Percentiles rank a stretch among this genome's conserved stretches.
These are phyloP conservation scores for Eleusine indica DNA, from an alignment of 176 grass and related monocot species.

Conservation along the genomic window DNA sequence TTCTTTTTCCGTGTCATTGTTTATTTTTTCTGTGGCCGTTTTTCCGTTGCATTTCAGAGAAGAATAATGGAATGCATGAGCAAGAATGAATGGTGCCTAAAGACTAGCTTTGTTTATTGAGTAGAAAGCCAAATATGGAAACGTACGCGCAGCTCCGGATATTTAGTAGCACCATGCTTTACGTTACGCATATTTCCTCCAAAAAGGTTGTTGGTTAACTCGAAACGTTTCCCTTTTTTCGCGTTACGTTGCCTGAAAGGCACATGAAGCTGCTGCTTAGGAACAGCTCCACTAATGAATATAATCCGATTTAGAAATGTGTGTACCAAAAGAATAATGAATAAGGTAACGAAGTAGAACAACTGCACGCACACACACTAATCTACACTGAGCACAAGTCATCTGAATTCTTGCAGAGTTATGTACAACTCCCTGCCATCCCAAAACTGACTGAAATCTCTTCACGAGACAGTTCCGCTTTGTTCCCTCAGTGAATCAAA, in stretches of 20 bases:
- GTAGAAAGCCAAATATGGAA: background rate
- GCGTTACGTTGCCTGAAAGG: background rate
- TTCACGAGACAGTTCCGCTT: no score
- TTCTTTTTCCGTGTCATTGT: background rate
- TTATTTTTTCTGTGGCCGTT: background rate
- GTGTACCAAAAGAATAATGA: background rate
- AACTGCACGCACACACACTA: no score
- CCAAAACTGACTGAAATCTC: no score
- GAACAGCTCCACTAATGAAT: background rate
- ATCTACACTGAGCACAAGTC: no score
- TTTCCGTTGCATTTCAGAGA: no score
- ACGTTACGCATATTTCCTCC: background rate
- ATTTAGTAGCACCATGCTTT: background rate
- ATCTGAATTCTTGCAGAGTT: no score
- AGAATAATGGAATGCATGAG: no score
- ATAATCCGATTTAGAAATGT: background rate
- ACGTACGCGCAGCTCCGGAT: background rate
- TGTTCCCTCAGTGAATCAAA: background rate
- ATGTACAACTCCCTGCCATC: no score
- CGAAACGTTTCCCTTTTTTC: background rate
- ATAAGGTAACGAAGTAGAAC: no score
- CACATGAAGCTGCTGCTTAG: background rate
- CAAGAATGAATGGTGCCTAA: no score
- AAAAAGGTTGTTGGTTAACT: background rate
- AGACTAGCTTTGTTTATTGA: background rate